Base-by-base conservation (phyloP, 106 monocot species). In the Amphibolis antarctica region DNA sequence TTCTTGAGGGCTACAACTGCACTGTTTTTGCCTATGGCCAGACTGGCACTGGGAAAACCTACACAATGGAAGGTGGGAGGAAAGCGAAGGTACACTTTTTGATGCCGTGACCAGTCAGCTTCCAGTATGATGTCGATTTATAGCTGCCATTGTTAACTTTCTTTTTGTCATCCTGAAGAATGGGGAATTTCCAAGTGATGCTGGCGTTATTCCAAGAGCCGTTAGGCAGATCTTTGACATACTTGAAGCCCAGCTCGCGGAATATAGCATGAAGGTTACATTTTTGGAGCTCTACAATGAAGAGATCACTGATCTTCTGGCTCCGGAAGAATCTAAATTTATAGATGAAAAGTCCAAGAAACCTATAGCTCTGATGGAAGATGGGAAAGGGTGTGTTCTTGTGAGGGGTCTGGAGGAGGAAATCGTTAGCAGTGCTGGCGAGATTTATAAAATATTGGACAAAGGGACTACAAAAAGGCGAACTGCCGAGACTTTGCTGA, bases 11-110 rank as follows among this genome's bases (percentile, higher is more conserved):
- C 17, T 94, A 94, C 69, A 94, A 93, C 66, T 94, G 89, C 74
- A 94, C 93, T 2, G 86, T 94, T 65, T 96, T 96, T 56, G 89
- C 94, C 14, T 96, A 96, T 72, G 94, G 94, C 0, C 94, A 94
- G 78, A 93, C 93, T 3, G 93, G 93, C 68, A 93, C 93, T 2
- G 93, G 93, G 10, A 93, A 93, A 70, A 89, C 94, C 23, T 94
- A 89, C 68, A 89, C 94, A 4, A 94, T 94, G 94, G 94, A 94
- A 76, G 94, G 94, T 55, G 88, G 85, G 59, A 89, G 77, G 70
- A 94, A 89, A 77, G 61, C 73, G 44, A 89, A 78, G 86, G 94
- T 94, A 65, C 48, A 18, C 12, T 30, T 55, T 59, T 59, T 6
- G 27, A 29, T 36, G 36, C 24, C 28, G n/a, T 18, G 23, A 10